Conservation (phyloP, 805 yeast genomes). For the Ogataea polymorpha region DNA sequence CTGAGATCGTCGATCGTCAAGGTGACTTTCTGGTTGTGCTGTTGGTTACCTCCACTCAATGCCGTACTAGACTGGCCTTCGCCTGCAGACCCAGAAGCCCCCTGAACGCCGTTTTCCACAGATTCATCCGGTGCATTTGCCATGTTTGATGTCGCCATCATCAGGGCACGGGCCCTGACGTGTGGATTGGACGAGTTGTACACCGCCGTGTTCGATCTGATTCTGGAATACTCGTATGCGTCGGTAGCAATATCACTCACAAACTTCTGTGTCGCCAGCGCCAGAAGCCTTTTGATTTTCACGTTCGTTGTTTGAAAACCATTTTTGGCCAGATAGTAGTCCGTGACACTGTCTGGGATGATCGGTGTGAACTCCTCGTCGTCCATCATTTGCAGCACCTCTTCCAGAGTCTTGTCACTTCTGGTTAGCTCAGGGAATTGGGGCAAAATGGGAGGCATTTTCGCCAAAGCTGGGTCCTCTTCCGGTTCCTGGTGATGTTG, state of each 20-base stretch:
- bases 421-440: conserved; percentile 67
- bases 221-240: conserved; percentile 92
- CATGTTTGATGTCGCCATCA: conserved; percentile 50
- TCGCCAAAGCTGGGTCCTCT: conserved; percentile 29
- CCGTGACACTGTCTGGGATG: conserved; percentile 95
- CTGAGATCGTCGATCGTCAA: conserved; percentile 91
- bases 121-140: conserved; percentile 28
- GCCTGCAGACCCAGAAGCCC: conserved; percentile 15
- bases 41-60: conserved; percentile 16
- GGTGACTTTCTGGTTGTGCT: conserved; percentile 56
- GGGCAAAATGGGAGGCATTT: conserved; percentile 33
- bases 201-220: conserved; percentile 85
- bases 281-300: conserved; percentile 77
- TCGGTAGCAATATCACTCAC: conserved; percentile 92
- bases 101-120: conserved; percentile 24
- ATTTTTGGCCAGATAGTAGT: conserved; percentile 74
- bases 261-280: conserved; percentile 94
- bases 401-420: conserved; percentile 79
- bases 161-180: conserved; percentile 73
- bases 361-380: conserved; percentile 94
- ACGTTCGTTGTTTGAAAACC: conserved; percentile 81
- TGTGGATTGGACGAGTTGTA: conserved; percentile 83
- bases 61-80: conserved; percentile 16
- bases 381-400: conserved; percentile 83
- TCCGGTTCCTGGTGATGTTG: conserved; percentile 9